phyloP scores from a whole-genome alignment of 2,329 filamentous ascomycete species.

The Periconia sp. region DNA sequence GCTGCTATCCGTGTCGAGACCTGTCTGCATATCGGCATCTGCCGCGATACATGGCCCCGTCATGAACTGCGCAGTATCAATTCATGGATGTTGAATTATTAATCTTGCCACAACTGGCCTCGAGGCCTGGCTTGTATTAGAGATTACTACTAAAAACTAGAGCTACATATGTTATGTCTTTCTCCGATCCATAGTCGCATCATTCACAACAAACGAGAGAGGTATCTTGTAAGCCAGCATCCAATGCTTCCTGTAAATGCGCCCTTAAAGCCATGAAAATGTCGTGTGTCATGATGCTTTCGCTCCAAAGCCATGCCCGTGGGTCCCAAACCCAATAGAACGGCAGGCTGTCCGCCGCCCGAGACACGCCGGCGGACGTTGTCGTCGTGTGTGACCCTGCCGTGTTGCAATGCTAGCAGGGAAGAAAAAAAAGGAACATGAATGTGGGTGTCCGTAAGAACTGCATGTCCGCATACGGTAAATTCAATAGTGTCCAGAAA shows the following conservation, averaged over 20 bases:
- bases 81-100: too few relatives aligned
- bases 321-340: neutral
- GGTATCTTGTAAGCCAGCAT: conserved; percentile 27
- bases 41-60: too few relatives aligned
- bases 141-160: conserved; percentile 14
- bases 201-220: conserved; percentile 19
- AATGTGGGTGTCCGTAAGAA: conserved; percentile 14
- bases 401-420: conserved; percentile 14
- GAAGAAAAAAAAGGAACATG: conserved; percentile 11
- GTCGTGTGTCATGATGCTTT: conserved; percentile 9
- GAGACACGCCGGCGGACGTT: neutral
- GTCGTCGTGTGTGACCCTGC: conserved; percentile 11
- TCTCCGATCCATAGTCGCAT: conserved; percentile 5
- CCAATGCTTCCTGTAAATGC: conserved; percentile 16
- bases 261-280: conserved; percentile 8
- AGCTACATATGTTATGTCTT: too few relatives aligned
- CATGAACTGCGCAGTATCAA: neutral
- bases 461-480: conserved; percentile 19
- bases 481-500: conserved; percentile 18
- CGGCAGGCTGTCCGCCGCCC: neutral
- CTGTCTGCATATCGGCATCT: too few relatives aligned
- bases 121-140: too few relatives aligned
- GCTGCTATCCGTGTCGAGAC: too few relatives aligned
- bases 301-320: neutral
- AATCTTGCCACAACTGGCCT: too few relatives aligned